Conservation (phyloP, 805 yeast genomes). For the Candida coquimbonensis region DNA sequence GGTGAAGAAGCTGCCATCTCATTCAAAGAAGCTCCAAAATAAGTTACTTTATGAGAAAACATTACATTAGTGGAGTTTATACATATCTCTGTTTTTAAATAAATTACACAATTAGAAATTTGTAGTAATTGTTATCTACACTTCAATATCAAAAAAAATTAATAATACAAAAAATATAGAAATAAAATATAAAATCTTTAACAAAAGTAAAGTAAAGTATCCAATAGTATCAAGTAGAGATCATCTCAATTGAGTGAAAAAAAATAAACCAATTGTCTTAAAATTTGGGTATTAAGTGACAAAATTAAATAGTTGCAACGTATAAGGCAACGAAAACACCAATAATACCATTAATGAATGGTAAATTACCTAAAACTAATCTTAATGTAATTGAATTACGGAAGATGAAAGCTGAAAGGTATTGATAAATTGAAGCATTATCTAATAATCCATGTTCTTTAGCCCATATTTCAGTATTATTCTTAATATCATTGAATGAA, state of each 20-base stretch:
- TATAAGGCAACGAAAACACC: slow-evolving; percentile 31
- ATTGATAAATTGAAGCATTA: slow-evolving; percentile 10
- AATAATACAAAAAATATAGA: too few relatives aligned
- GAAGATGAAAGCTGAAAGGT: slow-evolving; percentile 16
- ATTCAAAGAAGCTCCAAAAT: slow-evolving; percentile 96
- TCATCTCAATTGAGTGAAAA: not conserved
- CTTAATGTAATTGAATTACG: slow-evolving; percentile 22
- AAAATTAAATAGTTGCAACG: slow-evolving; percentile 21
- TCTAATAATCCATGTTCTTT: slow-evolving; percentile 19
- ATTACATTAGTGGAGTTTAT: too few relatives aligned
- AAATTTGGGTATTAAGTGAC: too few relatives aligned
- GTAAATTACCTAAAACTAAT: slow-evolving; percentile 27
- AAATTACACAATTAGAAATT: not conserved
- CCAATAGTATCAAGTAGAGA: not conserved
- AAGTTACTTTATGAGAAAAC: slow-evolving; percentile 3
- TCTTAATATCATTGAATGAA: slow-evolving; percentile 22
- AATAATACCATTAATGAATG: slow-evolving; percentile 23
- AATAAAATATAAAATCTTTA: too few relatives aligned
- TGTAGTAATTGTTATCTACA: too few relatives aligned
- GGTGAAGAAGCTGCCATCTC: slow-evolving; percentile 99
- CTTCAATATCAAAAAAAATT: too few relatives aligned
- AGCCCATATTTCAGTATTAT: slow-evolving; percentile 24
- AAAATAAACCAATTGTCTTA: not conserved
- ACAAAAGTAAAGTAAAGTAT: not conserved
- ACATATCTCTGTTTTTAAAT: not conserved